phyloP scores from a whole-genome alignment of 208 protist genomes.

The Crithidia sp. region DNA sequence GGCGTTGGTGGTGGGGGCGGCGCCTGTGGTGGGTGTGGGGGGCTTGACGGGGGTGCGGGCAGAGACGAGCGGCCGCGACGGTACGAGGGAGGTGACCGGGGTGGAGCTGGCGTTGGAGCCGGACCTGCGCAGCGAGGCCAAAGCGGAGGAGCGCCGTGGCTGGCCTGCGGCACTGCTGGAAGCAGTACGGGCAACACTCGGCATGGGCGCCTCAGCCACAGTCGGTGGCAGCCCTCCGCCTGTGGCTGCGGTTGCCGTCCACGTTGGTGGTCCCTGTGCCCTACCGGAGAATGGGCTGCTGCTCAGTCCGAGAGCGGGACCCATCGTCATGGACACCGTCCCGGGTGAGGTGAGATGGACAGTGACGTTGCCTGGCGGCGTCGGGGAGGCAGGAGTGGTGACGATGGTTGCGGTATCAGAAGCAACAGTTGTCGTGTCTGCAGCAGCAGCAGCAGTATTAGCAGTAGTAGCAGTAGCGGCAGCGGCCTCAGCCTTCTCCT shows the following conservation, averaged over 20 bases:
- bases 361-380: no score
- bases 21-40: no score
- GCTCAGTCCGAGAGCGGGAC: background rate
- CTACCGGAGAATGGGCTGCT: background rate
- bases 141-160: background rate
- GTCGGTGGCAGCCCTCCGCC: no score
- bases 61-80: background rate
- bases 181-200: background rate
- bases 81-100: background rate
- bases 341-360: background rate
- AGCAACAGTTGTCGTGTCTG: no score
- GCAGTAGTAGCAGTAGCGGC: background rate
- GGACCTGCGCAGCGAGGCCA: conserved; percentile 1
- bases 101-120: background rate
- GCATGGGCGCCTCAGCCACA: conserved; percentile 2
- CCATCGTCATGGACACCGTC: conserved; percentile 13
- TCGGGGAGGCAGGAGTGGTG: no score
- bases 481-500: conserved; percentile 25
- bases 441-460: background rate
- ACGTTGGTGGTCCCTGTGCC: background rate
- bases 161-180: background rate
- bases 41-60: conserved; percentile 13
- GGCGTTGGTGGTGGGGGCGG: background rate
- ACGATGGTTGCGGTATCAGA: no score
- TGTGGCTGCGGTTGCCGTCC: no score